These are phyloP conservation scores for Cyclotella distinguenda DNA, from an alignment of 108 stramenopile species.

Conservation along the genomic window DNA sequence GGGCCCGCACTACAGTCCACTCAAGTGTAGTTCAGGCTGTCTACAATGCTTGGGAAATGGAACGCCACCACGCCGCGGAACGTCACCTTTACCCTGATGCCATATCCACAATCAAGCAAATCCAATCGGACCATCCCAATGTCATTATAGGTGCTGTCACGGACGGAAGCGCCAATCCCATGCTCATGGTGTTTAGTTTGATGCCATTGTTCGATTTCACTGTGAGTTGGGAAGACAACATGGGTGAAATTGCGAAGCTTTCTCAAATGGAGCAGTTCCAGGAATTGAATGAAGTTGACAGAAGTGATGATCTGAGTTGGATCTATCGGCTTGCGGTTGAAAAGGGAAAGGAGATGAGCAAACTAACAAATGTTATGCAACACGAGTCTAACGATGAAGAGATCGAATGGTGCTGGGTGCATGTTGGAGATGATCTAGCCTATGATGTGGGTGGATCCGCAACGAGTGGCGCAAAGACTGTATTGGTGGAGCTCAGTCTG, in stretches of 20 bases:
- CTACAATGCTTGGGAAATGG: constrained; percentile 87
- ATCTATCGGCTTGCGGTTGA: constrained; percentile 84
- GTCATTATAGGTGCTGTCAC: constrained; percentile 89
- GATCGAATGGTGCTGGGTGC: constrained; percentile 69
- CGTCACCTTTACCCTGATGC: constrained; percentile 79
- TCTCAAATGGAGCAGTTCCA: constrained; percentile 65
- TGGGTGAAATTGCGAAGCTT: constrained; percentile 46
- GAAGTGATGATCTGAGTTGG: constrained; percentile 78
- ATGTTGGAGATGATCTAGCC: constrained; percentile 89
- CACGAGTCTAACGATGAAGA: constrained; percentile 33
- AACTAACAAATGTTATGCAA: constrained; percentile 52
- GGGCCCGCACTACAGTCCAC: constrained; percentile 72
- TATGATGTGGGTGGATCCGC: constrained; percentile 85
- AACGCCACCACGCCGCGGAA: constrained; percentile 88
- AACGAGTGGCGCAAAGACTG: constrained; percentile 81
- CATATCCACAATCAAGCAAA: constrained; percentile 71
- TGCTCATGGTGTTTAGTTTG: constrained; percentile 86
- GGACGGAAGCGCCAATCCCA: constrained; percentile 85
- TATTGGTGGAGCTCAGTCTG: constrained; percentile 70
- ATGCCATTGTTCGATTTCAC: constrained; percentile 86
- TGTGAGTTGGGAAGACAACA: constrained; percentile 86
- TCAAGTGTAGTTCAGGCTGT: constrained; percentile 79
- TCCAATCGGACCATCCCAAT: constrained; percentile 78
- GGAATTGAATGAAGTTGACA: constrained; percentile 70
- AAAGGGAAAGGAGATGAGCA: constrained; percentile 67